These are phyloP conservation scores for Irpex lacteus DNA, from an alignment of 1,284 basidiomycete genomes.

Conservation along the genomic window DNA sequence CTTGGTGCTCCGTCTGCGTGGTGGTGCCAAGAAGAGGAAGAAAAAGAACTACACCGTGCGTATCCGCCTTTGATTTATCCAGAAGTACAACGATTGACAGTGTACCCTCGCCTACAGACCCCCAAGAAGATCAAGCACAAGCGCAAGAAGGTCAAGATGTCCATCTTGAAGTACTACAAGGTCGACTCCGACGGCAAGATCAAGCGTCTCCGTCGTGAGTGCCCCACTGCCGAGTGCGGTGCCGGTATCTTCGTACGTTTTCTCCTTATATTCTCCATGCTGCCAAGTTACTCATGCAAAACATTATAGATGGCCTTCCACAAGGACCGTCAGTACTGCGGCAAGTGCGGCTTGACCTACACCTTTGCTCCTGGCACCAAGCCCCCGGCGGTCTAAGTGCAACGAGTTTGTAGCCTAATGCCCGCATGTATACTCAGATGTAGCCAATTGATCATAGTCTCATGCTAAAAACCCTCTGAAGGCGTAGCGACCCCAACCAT, in stretches of 20 bases:
- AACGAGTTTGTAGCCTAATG: not conserved
- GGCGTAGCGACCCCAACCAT: too few relatives aligned
- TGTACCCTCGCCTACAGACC: constrained; percentile 51
- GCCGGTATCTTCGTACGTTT: constrained; percentile 88
- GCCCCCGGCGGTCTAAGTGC: constrained; percentile 61
- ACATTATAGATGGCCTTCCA: constrained; percentile 84
- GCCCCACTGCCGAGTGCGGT: constrained; percentile 88
- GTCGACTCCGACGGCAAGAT: constrained; percentile 99
- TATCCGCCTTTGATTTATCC: constrained; percentile 5
- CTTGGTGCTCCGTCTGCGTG: constrained; percentile 92
- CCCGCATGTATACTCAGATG: constrained; percentile 4
- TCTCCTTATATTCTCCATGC: constrained; percentile 5
- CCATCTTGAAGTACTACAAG: constrained; percentile 99
- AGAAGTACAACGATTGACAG: not conserved
- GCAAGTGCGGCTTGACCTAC: constrained; percentile 92
- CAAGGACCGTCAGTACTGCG: constrained; percentile 93
- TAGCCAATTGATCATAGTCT: not conserved
- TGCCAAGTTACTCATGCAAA: not conserved
- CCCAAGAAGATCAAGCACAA: constrained; percentile 99
- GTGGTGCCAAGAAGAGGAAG: constrained; percentile 99
- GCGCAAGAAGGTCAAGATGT: constrained; percentile 99
- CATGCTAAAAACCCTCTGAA: not conserved
- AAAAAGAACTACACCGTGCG: constrained; percentile 97
- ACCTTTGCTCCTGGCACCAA: constrained; percentile 81
- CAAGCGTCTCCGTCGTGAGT: constrained; percentile 98